A percentile compares a stretch with the other conserved stretches of the same genome.
Evolutionary conservation across 2,329 filamentous ascomycete species (phyloP).

Genomic region (Ceratocystis variospora): DNA sequence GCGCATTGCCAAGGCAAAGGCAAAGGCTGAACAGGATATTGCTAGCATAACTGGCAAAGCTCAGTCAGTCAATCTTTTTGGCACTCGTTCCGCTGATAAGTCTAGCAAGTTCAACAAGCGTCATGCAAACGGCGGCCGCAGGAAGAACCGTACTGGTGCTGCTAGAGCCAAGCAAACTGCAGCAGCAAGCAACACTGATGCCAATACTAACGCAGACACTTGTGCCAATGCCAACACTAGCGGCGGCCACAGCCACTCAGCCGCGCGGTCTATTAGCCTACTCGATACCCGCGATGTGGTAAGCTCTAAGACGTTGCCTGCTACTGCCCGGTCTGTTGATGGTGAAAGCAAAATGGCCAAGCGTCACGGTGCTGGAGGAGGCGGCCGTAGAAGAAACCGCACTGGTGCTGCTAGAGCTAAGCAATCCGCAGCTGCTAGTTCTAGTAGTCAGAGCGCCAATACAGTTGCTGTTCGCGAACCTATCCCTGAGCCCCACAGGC

Average conservation of each 20-base stretch:
- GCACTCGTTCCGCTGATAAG: no score
- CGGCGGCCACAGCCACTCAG: background rate
- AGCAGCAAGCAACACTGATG: background rate
- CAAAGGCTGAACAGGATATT: background rate
- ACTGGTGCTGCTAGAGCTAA: background rate
- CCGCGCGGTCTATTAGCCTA: background rate
- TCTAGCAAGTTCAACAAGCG: no score
- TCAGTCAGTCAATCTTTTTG: no score
- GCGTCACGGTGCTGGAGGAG: background rate
- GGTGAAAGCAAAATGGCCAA: conserved; percentile 1
- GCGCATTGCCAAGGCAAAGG: background rate
- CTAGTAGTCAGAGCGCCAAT: background rate
- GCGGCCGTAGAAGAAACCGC: background rate
- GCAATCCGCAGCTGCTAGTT: background rate
- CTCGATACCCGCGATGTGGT: background rate
- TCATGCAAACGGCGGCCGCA: background rate
- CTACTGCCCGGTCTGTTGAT: background rate
- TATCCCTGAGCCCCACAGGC: background rate
- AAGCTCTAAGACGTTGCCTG: background rate
- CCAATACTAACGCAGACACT: background rate
- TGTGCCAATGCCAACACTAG: background rate
- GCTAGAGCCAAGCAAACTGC: background rate
- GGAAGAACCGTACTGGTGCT: conserved; percentile 2
- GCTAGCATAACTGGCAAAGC: no score
- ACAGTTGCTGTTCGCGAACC: background rate